Evolutionary conservation across 139 green algal genomes (phyloP).

Genomic region (Coccomyxa sp.): DNA sequence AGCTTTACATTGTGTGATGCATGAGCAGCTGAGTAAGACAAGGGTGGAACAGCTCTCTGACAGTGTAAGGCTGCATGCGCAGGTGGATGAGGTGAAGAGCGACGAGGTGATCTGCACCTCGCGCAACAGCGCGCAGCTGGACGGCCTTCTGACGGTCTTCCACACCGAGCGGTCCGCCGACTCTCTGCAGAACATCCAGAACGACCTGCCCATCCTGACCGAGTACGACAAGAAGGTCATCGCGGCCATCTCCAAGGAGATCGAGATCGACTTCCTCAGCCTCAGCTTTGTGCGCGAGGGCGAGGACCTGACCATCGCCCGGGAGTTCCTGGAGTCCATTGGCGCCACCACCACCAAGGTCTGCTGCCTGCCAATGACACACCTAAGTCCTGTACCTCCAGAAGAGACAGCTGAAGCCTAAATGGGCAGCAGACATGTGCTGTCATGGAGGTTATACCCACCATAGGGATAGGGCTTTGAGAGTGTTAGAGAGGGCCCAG

Average conservation of each 20-base stretch:
- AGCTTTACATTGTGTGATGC: too few relatives aligned
- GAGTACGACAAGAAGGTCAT: constrained; percentile 62
- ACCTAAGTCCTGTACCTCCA: too few relatives aligned
- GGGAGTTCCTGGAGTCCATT: constrained; percentile 68
- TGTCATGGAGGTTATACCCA: too few relatives aligned
- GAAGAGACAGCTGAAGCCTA: too few relatives aligned
- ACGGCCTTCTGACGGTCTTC: constrained; percentile 90
- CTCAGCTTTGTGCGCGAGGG: constrained; percentile 67
- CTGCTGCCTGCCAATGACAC: background rate
- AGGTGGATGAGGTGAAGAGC: constrained; percentile 47
- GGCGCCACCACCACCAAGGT: constrained; percentile 60
- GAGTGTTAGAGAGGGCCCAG: too few relatives aligned
- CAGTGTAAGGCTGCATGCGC: too few relatives aligned
- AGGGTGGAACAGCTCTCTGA: too few relatives aligned
- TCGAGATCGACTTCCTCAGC: constrained; percentile 85
- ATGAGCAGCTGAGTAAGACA: too few relatives aligned
- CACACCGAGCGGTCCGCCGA: constrained; percentile 73
- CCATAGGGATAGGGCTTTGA: too few relatives aligned
- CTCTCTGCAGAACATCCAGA: constrained; percentile 71
- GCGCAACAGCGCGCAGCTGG: constrained; percentile 66
- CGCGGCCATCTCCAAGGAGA: constrained; percentile 33
- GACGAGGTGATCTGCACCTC: constrained; percentile 72
- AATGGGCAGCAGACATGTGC: too few relatives aligned
- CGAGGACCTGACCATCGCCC: constrained; percentile 69
- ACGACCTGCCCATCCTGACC: constrained; percentile 73